A percentile compares a stretch with the other conserved stretches of the same genome.
phyloP scores from a whole-genome alignment of 805 yeast genomes.

The Ogataea minuta region DNA sequence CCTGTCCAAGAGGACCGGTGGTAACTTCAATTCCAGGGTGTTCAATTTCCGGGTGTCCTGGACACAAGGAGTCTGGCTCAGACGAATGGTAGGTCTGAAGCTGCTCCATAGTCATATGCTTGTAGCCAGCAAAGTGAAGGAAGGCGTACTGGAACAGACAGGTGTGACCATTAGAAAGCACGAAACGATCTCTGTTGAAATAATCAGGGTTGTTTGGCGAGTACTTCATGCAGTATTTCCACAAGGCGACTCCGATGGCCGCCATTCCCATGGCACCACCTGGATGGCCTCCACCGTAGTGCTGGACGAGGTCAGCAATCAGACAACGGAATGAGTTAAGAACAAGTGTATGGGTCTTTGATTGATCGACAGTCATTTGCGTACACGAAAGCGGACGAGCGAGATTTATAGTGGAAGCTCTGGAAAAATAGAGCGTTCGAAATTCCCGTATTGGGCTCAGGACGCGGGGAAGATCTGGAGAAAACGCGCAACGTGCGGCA shows the following conservation, averaged over 20 bases:
- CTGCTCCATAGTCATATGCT: constrained; percentile 70
- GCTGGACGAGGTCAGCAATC: constrained; percentile 35
- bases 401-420: constrained; percentile 6
- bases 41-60: constrained; percentile 96
- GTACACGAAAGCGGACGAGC: neutral
- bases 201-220: constrained; percentile 89
- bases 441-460: constrained; percentile 1
- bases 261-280: constrained; percentile 99
- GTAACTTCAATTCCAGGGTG: constrained; percentile 94
- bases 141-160: constrained; percentile 85
- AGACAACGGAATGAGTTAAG: constrained; percentile 33
- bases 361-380: constrained; percentile 25
- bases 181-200: constrained; percentile 94
- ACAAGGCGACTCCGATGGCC: constrained; percentile 86
- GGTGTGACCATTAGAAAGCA: constrained; percentile 94
- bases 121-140: constrained; percentile 84
- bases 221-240: constrained; percentile 69
- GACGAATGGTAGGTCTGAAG: constrained; percentile 71
- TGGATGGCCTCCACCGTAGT: constrained; percentile 75
- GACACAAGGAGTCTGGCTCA: constrained; percentile 84
- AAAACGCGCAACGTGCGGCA: neutral
- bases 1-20: constrained; percentile 99
- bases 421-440: constrained; percentile 2
- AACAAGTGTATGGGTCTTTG: constrained; percentile 24
- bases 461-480: constrained; percentile 4